Conservation (phyloP, 306 rosid species). For the Styphnolobium japonicum region DNA sequence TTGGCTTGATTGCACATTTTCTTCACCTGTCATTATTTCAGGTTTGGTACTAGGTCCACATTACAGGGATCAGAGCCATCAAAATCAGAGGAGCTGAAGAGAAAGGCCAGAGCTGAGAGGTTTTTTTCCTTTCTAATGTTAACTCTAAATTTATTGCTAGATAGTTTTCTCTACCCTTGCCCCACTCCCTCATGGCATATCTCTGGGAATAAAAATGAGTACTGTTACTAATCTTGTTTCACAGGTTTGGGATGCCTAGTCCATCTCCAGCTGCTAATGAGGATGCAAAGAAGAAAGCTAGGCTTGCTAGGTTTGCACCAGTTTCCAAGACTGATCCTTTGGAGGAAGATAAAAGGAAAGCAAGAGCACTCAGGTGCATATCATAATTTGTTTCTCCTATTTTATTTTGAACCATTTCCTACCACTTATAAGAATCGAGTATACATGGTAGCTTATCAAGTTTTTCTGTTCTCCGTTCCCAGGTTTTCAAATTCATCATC, state of each 20-base stretch:
- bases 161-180: neutral
- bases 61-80: slow-evolving; percentile 46
- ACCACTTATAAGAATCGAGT: neutral
- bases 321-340: slow-evolving; percentile 53
- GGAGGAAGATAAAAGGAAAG: slow-evolving; percentile 86
- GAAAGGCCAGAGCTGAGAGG: slow-evolving; percentile 95
- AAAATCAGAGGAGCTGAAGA: slow-evolving; percentile 65
- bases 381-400: neutral
- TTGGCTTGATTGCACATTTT: neutral
- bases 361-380: slow-evolving; percentile 70
- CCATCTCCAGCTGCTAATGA: slow-evolving; percentile 53
- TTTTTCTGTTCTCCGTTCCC: slow-evolving; percentile 10
- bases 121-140: slow-evolving; percentile 23
- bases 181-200: neutral
- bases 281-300: slow-evolving; percentile 84
- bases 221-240: slow-evolving; percentile 1
- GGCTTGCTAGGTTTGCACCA: slow-evolving; percentile 67
- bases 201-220: neutral
- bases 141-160: neutral
- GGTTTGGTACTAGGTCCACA: slow-evolving; percentile 58
- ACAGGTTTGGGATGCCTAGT: slow-evolving; percentile 69
- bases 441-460: neutral
- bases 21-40: slow-evolving; percentile 14
- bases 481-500: slow-evolving; percentile 67
- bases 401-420: neutral